Evolutionary conservation across 768 basidiomycete genomes (phyloP).

Genomic region (Wakefieldia striispora): DNA sequence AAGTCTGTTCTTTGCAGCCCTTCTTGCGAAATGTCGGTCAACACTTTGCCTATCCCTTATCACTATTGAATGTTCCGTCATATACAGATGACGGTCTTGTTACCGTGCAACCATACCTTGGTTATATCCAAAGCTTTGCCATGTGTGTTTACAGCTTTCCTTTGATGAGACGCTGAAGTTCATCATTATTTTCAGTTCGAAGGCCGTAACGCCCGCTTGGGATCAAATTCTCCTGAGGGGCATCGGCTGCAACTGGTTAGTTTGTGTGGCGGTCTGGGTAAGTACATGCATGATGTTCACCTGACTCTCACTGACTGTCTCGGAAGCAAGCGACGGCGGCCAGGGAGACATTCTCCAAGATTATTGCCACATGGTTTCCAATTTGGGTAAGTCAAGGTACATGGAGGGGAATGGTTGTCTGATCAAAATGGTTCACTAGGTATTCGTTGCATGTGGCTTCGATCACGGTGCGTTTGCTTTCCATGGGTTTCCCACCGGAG

Average conservation of each 20-base stretch:
- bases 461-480: slow-evolving; percentile 55
- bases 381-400: slow-evolving; percentile 56
- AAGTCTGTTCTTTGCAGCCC: slow-evolving; percentile 65
- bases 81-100: slow-evolving; percentile 60
- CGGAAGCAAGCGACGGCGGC: slow-evolving; percentile 67
- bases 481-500: not conserved
- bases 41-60: not conserved
- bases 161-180: not conserved
- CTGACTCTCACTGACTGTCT: slow-evolving; percentile 1
- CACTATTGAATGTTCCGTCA: not conserved
- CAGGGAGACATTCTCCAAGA: slow-evolving; percentile 67
- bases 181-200: slow-evolving; percentile 43
- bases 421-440: slow-evolving; percentile 31
- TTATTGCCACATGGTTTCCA: slow-evolving; percentile 68
- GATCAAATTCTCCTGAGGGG: slow-evolving; percentile 72
- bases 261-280: slow-evolving; percentile 73
- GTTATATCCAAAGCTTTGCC: slow-evolving; percentile 52
- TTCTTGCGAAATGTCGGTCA: slow-evolving; percentile 61
- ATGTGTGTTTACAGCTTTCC: slow-evolving; percentile 42
- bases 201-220: slow-evolving; percentile 65
- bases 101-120: slow-evolving; percentile 54
- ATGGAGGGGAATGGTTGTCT: not conserved
- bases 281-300: slow-evolving; percentile 19
- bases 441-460: slow-evolving; percentile 68
- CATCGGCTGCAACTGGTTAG: slow-evolving; percentile 77